Evolutionary conservation across 2,329 filamentous ascomycete species (phyloP).

Genomic region (Metarhizium rileyi): DNA sequence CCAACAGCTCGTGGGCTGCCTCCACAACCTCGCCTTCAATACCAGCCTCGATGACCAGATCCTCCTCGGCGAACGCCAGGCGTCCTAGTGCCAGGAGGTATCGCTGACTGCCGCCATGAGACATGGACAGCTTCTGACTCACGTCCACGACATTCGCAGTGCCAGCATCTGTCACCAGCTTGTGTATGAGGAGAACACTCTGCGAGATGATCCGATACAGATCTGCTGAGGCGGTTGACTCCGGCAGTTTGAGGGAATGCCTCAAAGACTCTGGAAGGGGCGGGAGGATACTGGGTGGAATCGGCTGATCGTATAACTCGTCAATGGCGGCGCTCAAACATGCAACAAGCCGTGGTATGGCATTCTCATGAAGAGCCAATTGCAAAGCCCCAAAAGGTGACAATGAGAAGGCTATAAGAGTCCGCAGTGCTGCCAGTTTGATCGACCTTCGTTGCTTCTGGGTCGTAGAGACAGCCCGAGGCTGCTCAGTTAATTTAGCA

Average conservation of each 20-base stretch:
- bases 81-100: slow-evolving; percentile 73
- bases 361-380: slow-evolving; percentile 57
- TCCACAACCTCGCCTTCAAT: slow-evolving; percentile 72
- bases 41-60: slow-evolving; percentile 64
- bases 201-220: slow-evolving; percentile 39
- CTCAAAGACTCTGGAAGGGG: slow-evolving; percentile 9
- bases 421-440: slow-evolving; percentile 38
- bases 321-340: slow-evolving; percentile 57
- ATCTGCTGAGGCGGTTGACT: slow-evolving; percentile 14
- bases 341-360: slow-evolving; percentile 65
- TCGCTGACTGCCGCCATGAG: slow-evolving; percentile 67
- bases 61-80: slow-evolving; percentile 75
- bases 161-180: slow-evolving; percentile 37
- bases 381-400: slow-evolving; percentile 54
- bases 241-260: slow-evolving; percentile 5
- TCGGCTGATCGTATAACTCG: slow-evolving; percentile 54
- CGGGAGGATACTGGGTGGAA: slow-evolving; percentile 31
- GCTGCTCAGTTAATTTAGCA: slow-evolving; percentile 49
- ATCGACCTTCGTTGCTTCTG: slow-evolving; percentile 31
- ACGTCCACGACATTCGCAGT: slow-evolving; percentile 47
- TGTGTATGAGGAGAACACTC: slow-evolving; percentile 40
- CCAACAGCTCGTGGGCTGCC: slow-evolving; percentile 71
- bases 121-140: slow-evolving; percentile 57
- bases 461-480: slow-evolving; percentile 27
- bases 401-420: slow-evolving; percentile 50